These are phyloP conservation scores for Sporothrix dimorphospora DNA, from an alignment of 2,329 filamentous ascomycete species.

Conservation along the genomic window DNA sequence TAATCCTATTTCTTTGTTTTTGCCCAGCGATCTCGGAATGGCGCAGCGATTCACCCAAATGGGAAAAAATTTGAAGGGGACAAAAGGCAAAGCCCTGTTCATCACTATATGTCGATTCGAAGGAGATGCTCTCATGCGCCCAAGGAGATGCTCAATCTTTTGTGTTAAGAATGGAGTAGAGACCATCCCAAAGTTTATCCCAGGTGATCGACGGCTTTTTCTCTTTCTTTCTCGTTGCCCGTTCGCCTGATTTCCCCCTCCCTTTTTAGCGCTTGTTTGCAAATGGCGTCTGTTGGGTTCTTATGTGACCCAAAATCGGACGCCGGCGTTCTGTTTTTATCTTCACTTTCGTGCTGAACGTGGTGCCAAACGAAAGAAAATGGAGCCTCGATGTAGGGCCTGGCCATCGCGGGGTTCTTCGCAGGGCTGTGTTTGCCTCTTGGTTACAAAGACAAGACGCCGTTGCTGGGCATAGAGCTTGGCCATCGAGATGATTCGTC, in stretches of 20 bases:
- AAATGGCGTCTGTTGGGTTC: neutral
- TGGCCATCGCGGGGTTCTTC: neutral
- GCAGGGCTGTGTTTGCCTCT: neutral
- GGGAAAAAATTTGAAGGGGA: neutral
- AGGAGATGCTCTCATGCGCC: neutral
- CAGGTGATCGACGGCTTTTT: neutral
- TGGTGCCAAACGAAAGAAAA: no score
- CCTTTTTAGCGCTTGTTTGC: no score
- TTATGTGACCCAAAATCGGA: neutral
- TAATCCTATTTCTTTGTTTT: neutral
- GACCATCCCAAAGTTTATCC: neutral
- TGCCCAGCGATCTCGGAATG: conserved; percentile 4
- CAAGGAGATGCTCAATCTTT: neutral
- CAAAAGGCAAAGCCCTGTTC: neutral
- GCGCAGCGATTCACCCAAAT: conserved; percentile 7
- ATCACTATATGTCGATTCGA: neutral
- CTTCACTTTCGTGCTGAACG: no score
- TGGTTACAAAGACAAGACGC: neutral
- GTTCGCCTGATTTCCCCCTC: neutral
- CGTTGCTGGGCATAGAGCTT: conserved; percentile 2
- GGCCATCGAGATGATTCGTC: neutral
- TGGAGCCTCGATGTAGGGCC: neutral
- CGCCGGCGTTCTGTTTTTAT: no score
- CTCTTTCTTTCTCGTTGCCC: neutral
- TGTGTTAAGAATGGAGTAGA: neutral